Percentiles rank a stretch among this genome's conserved stretches.
phyloP scores from a whole-genome alignment of 2,329 filamentous ascomycete species.

The Colletotrichum lini region DNA sequence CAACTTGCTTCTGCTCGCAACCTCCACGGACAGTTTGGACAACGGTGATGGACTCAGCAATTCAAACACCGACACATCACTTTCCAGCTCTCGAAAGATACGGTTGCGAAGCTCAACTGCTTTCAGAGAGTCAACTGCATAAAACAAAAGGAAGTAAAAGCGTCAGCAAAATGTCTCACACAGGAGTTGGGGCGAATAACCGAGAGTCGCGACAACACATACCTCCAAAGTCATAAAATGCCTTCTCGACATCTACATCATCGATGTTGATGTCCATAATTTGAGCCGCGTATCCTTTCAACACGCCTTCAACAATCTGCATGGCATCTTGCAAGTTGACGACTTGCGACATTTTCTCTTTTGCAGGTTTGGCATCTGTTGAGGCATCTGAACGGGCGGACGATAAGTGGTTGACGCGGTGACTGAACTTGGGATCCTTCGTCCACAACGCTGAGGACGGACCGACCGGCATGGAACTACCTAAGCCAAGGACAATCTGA shows the following conservation, averaged over 20 bases:
- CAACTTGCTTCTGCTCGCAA: slow-evolving; percentile 17
- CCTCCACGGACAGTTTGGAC: slow-evolving; percentile 6
- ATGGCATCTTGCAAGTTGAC: neutral
- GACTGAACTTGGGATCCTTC: slow-evolving; percentile 26
- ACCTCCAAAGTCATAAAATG: slow-evolving; percentile 36
- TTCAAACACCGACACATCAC: slow-evolving; percentile 30
- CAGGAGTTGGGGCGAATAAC: no score
- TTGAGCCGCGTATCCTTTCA: slow-evolving; percentile 15
- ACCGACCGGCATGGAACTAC: slow-evolving; percentile 3
- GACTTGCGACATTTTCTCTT: slow-evolving; percentile 6
- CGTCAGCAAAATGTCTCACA: neutral
- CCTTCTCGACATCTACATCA: slow-evolving; percentile 24
- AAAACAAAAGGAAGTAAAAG: no score
- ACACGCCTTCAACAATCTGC: neutral
- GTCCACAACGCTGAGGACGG: slow-evolving; percentile 10
- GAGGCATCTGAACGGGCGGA: neutral
- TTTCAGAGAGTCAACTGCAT: slow-evolving; percentile 19
- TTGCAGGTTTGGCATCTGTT: neutral
- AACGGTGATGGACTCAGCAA: slow-evolving; percentile 29
- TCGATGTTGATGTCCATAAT: slow-evolving; percentile 10
- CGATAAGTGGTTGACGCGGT: slow-evolving; percentile 1
- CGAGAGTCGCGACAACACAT: neutral
- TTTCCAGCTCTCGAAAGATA: slow-evolving; percentile 21
- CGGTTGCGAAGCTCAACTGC: slow-evolving; percentile 31
- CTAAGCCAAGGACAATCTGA: slow-evolving; percentile 15